Evolutionary conservation across 345 rosid genomes (phyloP), one percentile per base, ranked within the genome.

Genomic region (Salix viminalis): DNA sequence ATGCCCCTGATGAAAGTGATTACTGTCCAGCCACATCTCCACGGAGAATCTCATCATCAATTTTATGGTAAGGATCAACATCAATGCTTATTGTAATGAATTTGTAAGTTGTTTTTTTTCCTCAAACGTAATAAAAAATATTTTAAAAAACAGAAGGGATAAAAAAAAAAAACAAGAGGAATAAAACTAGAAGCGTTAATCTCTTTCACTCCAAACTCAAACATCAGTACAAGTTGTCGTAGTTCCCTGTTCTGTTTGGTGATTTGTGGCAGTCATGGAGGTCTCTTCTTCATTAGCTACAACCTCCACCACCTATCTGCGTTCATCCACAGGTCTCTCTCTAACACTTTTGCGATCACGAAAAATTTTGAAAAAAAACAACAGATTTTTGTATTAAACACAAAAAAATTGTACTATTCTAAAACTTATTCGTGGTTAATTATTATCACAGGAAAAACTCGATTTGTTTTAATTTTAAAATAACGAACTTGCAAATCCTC

Each of bases 271-370:
- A 48, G 30, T 76, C 5, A 91, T 91, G 94, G 92, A 89, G 74
- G 80, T 84, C 68, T 76, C 85, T 73, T 76, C 83, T 71, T 85
- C 84, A 13, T 61, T 85, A 28, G 77, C 87, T 37, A 69, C 83
- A 13, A 58, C 73, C 52, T 75, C 89, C 62, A 72, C 69, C 58
- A 69, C 66, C 67, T 72, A n/a, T 79, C 73, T 65, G 32, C 16
- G 54, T 44, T 46, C 81, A 48, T 72, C 89, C 15, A 41, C 80
- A 85, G 96, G 94, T 91, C 79, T 77, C 67, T 76, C 65, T 77
- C 39, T 66, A 4, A 18, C 54, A 46, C n/a, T 37, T 12, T 46
- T 67, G 44, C 71, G n/a, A 65, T 19, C 67, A 24, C 26, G 13
- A 68, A 26, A 11, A 28, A 26, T 5, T 2, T 41, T 41, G 44